Base-by-base conservation (phyloP, 768 basidiomycete genomes). In the Chiua virens region DNA sequence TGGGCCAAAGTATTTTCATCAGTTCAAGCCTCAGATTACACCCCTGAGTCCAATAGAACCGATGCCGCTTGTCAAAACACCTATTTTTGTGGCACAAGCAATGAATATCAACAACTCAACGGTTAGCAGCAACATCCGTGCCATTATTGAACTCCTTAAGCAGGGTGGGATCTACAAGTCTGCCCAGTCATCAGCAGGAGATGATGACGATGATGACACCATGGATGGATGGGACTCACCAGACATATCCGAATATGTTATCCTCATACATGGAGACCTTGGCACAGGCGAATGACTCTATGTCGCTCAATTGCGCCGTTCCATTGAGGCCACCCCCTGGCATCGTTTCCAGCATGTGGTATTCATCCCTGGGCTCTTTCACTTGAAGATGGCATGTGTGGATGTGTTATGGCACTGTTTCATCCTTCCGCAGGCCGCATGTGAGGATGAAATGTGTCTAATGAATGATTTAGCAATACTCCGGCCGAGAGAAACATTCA, bases 281-380 rank as follows among this genome's bases (percentile, higher is more conserved):
- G 45, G 45, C 1, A 55, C 18, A 3, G 54, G 45, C 0, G 50
- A 55, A 10, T 6, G 5, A 2, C 2, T 50, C 3, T 2, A 21
- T 1, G 22, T 7, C 9, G n/a, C 21, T 2, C 41, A 21, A 3
- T 35, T 34, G 3, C 15, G 5, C 3, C 27, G 17, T 3, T 10
- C 49, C 38, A 54, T 54, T 4, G 45, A 54, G 27, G 3, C 0
- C 1, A 23, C 37, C 13, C 60, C 68, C 0, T 68, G 61, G 61
- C 41, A 43, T 2, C 58, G 68, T 0, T 50, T 71, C 3, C 71
- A 75, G 32, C 61, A 52, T 30, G 45, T 74, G 1, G 51, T 77
- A 0, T 73, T 65, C 42, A 51, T 75, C 1, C 53, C 59, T 1
- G 71, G 70, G 0, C 42, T 73, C 0, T 75, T 75, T 42, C 72